Conservation (phyloP, 2,329 filamentous ascomycete species). For the Botrytis medusae region DNA sequence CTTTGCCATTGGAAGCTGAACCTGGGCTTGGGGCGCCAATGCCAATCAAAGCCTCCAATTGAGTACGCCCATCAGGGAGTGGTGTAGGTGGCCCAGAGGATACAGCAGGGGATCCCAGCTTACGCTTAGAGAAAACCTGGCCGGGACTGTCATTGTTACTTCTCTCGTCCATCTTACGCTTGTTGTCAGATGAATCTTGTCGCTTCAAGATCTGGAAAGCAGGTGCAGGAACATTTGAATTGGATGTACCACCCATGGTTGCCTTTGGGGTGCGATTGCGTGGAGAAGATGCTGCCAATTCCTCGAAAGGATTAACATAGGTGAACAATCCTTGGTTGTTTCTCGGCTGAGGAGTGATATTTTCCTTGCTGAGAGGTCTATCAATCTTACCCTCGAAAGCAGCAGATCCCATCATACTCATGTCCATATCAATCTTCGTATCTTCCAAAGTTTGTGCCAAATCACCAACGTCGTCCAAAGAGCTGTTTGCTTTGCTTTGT, state of each 20-base stretch:
- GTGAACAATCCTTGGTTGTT: constrained; percentile 52
- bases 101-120: constrained; percentile 33
- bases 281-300: constrained; percentile 65
- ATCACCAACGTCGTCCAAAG: constrained; percentile 38
- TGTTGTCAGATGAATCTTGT: constrained; percentile 35
- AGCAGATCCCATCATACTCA: constrained; percentile 38
- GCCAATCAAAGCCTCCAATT: constrained; percentile 40
- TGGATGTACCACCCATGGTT: constrained; percentile 43
- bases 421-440: constrained; percentile 42
- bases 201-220: constrained; percentile 40
- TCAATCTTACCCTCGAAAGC: constrained; percentile 27
- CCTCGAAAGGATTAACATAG: constrained; percentile 72
- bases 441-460: constrained; percentile 47
- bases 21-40: constrained; percentile 33
- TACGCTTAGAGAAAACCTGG: constrained; percentile 33
- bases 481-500: constrained; percentile 43
- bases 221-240: constrained; percentile 27
- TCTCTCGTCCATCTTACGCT: constrained; percentile 37
- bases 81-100: constrained; percentile 35
- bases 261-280: constrained; percentile 56
- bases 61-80: constrained; percentile 41
- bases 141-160: constrained; percentile 34
- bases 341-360: constrained; percentile 26
- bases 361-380: constrained; percentile 32
- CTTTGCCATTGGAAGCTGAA: constrained; percentile 17